Conservation (phyloP, 2,329 filamentous ascomycete genomes). For the Beauveria varroae region DNA sequence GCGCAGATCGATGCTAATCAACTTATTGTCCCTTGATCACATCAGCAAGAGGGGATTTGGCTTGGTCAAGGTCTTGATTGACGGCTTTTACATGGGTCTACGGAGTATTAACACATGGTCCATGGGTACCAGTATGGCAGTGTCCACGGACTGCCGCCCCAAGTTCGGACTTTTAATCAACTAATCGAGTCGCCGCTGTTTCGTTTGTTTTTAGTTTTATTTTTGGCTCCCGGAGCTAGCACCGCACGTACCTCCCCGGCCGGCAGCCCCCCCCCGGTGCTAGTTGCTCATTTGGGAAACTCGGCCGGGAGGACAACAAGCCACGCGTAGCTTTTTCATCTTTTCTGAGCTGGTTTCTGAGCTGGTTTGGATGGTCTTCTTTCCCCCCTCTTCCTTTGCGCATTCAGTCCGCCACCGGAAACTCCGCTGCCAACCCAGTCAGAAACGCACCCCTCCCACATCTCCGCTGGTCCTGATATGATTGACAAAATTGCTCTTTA, state of each 20-base stretch:
- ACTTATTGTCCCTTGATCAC: too few species aligned
- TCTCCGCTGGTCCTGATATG: too few species aligned
- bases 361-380: too few species aligned
- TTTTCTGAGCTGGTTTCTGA: background rate
- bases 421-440: too few species aligned
- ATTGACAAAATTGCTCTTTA: too few species aligned
- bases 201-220: background rate
- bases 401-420: background rate
- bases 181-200: background rate
- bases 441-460: too few species aligned
- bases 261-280: background rate
- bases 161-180: background rate
- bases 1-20: background rate
- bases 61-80: background rate
- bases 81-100: background rate
- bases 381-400: too few species aligned
- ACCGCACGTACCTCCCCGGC: background rate
- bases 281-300: conserved; percentile 2
- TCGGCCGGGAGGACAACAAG: conserved; percentile 1
- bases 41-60: too few species aligned
- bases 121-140: too few species aligned
- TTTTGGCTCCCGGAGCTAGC: background rate
- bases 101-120: too few species aligned
- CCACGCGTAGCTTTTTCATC: background rate
- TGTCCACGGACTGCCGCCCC: background rate